phyloP scores from a whole-genome alignment of 1,284 basidiomycete genomes.

The Mycena sp. region DNA sequence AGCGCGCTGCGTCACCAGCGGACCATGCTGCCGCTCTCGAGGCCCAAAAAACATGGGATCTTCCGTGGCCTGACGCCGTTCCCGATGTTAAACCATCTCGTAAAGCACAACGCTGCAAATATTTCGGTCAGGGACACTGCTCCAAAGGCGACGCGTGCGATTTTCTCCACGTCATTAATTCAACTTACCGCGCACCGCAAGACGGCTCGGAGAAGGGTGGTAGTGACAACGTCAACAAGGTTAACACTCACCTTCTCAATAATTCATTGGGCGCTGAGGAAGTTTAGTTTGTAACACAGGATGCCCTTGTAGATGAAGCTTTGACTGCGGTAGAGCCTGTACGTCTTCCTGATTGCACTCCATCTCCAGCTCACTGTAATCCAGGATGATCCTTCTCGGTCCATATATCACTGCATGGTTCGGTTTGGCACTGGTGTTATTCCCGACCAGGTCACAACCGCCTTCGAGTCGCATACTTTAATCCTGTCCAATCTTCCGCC shows the following conservation, averaged over 20 bases:
- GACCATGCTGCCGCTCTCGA: neutral
- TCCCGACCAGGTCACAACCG: slow-evolving; percentile 46
- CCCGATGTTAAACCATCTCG: slow-evolving; percentile 24
- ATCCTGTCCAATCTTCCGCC: slow-evolving; percentile 49
- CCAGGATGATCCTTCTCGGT: slow-evolving; percentile 24
- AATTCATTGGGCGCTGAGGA: too few species aligned
- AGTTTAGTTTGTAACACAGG: too few species aligned
- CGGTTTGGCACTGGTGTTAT: slow-evolving; percentile 47
- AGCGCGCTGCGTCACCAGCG: neutral
- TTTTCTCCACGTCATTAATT: slow-evolving; percentile 8
- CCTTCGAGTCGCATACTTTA: slow-evolving; percentile 50
- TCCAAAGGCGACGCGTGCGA: slow-evolving; percentile 41
- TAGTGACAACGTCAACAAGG: too few species aligned
- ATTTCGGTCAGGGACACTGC: slow-evolving; percentile 47
- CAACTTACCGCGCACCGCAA: too few species aligned
- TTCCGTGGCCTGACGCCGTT: slow-evolving; percentile 12
- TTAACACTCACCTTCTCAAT: too few species aligned
- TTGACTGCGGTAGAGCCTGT: neutral
- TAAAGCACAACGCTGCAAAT: slow-evolving; percentile 35
- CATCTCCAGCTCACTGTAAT: neutral
- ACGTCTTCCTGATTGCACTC: neutral
- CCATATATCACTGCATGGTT: slow-evolving; percentile 49
- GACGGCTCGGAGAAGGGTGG: too few species aligned
- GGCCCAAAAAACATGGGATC: slow-evolving; percentile 26
- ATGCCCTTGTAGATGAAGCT: too few species aligned